Evolutionary conservation across 2,329 filamentous ascomycete species (phyloP), one percentile per base, ranked within the genome.

Genomic region (Uncinocarpus reesii): DNA sequence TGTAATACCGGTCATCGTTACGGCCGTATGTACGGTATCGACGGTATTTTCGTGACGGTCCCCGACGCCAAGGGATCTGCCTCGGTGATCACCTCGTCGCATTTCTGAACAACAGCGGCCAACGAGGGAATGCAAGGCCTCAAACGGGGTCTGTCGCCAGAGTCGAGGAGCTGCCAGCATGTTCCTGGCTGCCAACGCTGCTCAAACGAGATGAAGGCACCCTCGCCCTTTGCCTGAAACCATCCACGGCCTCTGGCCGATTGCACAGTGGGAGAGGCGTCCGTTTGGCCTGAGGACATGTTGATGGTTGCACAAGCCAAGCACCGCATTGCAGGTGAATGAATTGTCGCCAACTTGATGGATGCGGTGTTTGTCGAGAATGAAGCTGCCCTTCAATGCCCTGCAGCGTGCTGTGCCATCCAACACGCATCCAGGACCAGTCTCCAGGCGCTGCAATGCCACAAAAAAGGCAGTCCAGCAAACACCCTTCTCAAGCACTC

Each of bases 21-120:
- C n/a, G n/a, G n/a, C n/a, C n/a, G n/a, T 40, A 11, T 20, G 15
- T n/a, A 34, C 4, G 11, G n/a, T n/a, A n/a, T n/a, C n/a, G n/a
- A n/a, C n/a, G 10, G n/a, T 29, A 29, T 1, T 21, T 23, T 23
- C 13, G n/a, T 20, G 36, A 23, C 10, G 10, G 11, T 32, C 35
- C 7, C 34, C n/a, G 21, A 11, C 15, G 45, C 45, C 45, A 47
- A 47, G 45, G 26, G 45, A 47, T 47, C 45, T 41, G 43, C 36
- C 24, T 41, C 20, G 45, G 28, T 41, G 45, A 47, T 47, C 45
- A 47, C 35, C 15, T 31, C 43, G 21, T 20, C 34, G 10, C 23
- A 32, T 38, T 29, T 23, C 13, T 40, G 37, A 11, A 36, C 34
- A 18, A 36, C n/a, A 2, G 15, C 34, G 15, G 34, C 34, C n/a